Evolutionary conservation across 257 asterid genomes (phyloP).

Genomic region (Plantago major): DNA sequence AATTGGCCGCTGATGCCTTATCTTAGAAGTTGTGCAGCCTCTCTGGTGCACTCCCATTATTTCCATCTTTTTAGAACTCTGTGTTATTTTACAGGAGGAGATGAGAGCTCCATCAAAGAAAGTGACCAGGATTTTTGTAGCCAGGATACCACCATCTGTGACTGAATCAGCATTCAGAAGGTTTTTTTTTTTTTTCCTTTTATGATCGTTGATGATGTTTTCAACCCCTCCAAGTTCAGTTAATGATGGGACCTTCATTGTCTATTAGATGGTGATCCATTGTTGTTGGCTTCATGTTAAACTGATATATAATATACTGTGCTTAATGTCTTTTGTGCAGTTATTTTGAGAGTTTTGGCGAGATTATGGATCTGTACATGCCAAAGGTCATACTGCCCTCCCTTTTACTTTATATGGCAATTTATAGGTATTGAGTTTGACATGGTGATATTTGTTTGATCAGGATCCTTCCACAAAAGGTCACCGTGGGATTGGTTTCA

Average conservation of each 20-base stretch:
- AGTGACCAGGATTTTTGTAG: slow-evolving; percentile 90
- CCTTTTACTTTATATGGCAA: background rate
- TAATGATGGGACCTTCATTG: background rate
- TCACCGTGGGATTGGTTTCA: slow-evolving; percentile 98
- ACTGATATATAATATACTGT: slow-evolving; percentile 1
- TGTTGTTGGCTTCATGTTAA: background rate
- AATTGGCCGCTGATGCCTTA: background rate
- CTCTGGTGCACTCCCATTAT: background rate
- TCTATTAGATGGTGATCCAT: too few species aligned
- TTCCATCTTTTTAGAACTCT: slow-evolving; percentile 6
- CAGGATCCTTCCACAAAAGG: slow-evolving; percentile 90
- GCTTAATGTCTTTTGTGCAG: slow-evolving; percentile 39
- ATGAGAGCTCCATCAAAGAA: slow-evolving; percentile 93
- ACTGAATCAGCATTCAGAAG: slow-evolving; percentile 86
- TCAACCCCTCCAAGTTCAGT: background rate
- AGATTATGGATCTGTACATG: slow-evolving; percentile 88
- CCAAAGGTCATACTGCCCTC: slow-evolving; percentile 65
- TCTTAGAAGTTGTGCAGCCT: slow-evolving; percentile 16
- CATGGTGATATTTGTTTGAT: slow-evolving; percentile 14
- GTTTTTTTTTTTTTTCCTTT: slow-evolving; percentile 27
- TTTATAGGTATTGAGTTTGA: background rate
- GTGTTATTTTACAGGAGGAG: slow-evolving; percentile 57
- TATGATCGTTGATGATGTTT: background rate
- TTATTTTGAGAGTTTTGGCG: slow-evolving; percentile 90
- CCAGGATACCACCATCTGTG: slow-evolving; percentile 82